A percentile compares a stretch with the other conserved stretches of the same genome.
phyloP scores from a whole-genome alignment of 2,329 filamentous ascomycete genomes.

The Fusarium marasasianum region DNA sequence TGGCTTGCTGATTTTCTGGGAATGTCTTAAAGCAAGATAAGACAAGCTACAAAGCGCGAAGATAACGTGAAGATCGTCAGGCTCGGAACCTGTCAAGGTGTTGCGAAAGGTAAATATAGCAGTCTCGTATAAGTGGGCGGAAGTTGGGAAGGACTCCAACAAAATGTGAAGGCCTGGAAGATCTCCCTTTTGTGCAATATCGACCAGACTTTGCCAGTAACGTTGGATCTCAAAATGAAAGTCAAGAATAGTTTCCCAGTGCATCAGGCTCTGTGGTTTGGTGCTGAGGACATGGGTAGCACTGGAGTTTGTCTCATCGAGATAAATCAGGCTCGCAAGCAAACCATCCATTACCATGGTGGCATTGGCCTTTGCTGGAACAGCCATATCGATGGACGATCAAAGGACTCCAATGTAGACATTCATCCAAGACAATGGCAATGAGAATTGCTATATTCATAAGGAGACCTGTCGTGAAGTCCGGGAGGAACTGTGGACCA shows the following conservation, averaged over 20 bases:
- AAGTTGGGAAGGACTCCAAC: background rate
- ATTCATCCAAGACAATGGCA: too few relatives aligned
- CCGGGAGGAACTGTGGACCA: too few relatives aligned
- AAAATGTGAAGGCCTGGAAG: fast-evolving
- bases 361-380: background rate
- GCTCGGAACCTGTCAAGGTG: background rate
- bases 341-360: background rate
- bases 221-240: background rate
- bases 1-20: fast-evolving
- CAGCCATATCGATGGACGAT: too few relatives aligned
- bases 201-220: background rate
- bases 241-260: background rate
- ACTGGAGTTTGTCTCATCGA: background rate
- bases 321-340: background rate
- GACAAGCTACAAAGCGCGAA: background rate
- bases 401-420: too few relatives aligned
- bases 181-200: fast-evolving
- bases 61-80: fast-evolving
- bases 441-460: too few relatives aligned
- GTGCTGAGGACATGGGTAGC: background rate
- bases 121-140: fast-evolving
- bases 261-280: too few relatives aligned
- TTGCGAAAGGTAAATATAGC: background rate
- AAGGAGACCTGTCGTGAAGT: too few relatives aligned
- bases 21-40: fast-evolving